Percentiles rank a stretch among this genome's conserved stretches.
Conservation (phyloP, 2,329 filamentous ascomycete species). For the Xylariaceae sp. region DNA sequence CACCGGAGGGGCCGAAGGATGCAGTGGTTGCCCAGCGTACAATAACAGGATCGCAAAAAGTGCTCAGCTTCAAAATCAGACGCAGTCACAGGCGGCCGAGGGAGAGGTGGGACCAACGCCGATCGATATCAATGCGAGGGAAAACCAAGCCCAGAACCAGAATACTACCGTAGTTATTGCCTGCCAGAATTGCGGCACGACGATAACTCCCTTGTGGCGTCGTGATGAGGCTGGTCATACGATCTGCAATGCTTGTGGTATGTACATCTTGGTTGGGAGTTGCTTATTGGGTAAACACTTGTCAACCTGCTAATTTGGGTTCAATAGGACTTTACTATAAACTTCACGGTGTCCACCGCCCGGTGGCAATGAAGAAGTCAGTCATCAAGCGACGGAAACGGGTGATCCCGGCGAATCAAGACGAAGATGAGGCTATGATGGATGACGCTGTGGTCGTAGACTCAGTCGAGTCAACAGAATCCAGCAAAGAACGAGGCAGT, state of each 20-base stretch:
- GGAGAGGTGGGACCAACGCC: conserved; percentile 30
- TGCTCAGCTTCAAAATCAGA: conserved; percentile 58
- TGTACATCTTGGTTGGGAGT: no score
- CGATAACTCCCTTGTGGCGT: conserved; percentile 93
- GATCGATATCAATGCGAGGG: conserved; percentile 47
- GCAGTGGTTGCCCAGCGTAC: conserved; percentile 92
- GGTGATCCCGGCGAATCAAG: conserved; percentile 73
- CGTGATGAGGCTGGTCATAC: conserved; percentile 92
- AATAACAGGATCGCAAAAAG: conserved; percentile 95
- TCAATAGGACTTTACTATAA: conserved; percentile 84
- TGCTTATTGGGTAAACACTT: no score
- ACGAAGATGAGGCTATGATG: conserved; percentile 36
- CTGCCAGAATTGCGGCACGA: conserved; percentile 95
- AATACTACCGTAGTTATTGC: conserved; percentile 72
- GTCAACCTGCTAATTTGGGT: conserved; percentile 19
- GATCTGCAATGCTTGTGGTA: conserved; percentile 98
- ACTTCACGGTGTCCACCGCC: conserved; percentile 86
- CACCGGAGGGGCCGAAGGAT: conserved; percentile 90
- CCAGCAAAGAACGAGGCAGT: conserved; percentile 49
- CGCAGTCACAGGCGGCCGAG: conserved; percentile 26
- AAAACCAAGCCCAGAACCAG: conserved; percentile 38
- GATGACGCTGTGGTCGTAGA: conserved; percentile 45
- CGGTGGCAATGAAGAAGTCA: conserved; percentile 97
- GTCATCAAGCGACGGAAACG: conserved; percentile 95
- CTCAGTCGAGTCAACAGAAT: conserved; percentile 39